Base-by-base conservation (phyloP, 2,329 filamentous ascomycete genomes). In the Ophiobolus disseminans region DNA sequence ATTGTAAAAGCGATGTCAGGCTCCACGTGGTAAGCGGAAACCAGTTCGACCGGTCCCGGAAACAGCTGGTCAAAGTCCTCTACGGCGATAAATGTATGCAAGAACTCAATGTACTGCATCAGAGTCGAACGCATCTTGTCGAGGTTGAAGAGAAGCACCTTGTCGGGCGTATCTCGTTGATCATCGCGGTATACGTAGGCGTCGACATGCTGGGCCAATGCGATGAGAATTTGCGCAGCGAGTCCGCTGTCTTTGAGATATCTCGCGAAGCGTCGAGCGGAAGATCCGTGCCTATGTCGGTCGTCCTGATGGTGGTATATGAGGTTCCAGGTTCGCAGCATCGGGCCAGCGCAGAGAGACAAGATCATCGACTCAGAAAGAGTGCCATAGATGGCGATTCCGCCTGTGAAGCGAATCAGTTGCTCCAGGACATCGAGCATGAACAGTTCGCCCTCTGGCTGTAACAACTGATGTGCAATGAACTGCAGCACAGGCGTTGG, bases 361-460 rank as follows among this genome's bases (percentile, higher is more conserved):
- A 90, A 79, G 21, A 96, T 83, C 73, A 97, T 92, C 14, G 86
- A 79, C 60, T 99, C 93, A 22, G 90, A 97, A 65, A 96, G 93
- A 65, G 92, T 90, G 42, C 87, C 83, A 51, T 93, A 88, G 3
- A 92, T 86, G 10, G 93, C 87, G 50, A 99, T 92, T 36, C 95
- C 95, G 14, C 90, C 91, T 94, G 99, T 97, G 2, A 89, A 90
- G 26, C 86, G 86, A 41, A 97, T 88, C 51, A 99, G 83, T 66
- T 97, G 91, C 67, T 94, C 89, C 32, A 99, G 78, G 51, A 99
- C 90, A 55, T 96, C 90, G 25, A 99, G 80, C 70, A 97, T 92
- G 8, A 90, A 95, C 0, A 91, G 88, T 60, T 96, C 95, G 55
- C 92, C 92, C 89, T 40, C 82, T 4, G 60, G 50, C n/a, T 53